Percentiles rank a stretch among this genome's conserved stretches.
Evolutionary conservation across 306 rosid genomes (phyloP).

Genomic region (Gillenia trifoliata): DNA sequence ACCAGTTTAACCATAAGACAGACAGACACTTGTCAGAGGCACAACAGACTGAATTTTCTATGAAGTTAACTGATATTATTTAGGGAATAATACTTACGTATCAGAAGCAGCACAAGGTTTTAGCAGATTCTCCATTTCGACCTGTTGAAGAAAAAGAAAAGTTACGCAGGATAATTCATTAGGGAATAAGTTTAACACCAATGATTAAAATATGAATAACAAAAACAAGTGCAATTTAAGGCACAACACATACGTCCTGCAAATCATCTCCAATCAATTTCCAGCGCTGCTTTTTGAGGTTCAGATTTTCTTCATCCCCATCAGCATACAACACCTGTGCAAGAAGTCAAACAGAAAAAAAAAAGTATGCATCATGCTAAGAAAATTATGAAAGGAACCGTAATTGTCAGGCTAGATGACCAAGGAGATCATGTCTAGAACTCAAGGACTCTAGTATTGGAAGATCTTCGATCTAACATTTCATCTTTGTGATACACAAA

Average conservation of each 20-base stretch:
- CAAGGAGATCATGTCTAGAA: conserved; percentile 21
- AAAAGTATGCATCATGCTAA: conserved; percentile 7
- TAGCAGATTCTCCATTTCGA: conserved; percentile 33
- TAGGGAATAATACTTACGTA: conserved; percentile 38
- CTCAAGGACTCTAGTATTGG: conserved; percentile 4
- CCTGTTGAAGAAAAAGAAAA: conserved; percentile 28
- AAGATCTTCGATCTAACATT: background rate
- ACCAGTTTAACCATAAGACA: background rate
- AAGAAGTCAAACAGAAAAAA: conserved; percentile 6
- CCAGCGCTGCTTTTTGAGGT: conserved; percentile 58
- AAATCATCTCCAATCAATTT: conserved; percentile 26
- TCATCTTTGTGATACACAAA: background rate
- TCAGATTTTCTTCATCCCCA: conserved; percentile 54
- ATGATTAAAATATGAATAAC: background rate
- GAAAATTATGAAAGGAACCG: background rate
- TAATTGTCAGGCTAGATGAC: background rate
- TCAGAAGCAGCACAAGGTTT: conserved; percentile 32
- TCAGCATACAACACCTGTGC: conserved; percentile 55
- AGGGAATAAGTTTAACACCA: background rate
- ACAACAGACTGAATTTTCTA: background rate
- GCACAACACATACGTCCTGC: conserved; percentile 28
- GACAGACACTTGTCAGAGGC: background rate
- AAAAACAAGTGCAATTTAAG: conserved; percentile 1
- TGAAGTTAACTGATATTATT: background rate
- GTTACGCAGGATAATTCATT: background rate